Conservation (phyloP, 2,329 filamentous ascomycete genomes). For the Endoconidiophora polonica region DNA sequence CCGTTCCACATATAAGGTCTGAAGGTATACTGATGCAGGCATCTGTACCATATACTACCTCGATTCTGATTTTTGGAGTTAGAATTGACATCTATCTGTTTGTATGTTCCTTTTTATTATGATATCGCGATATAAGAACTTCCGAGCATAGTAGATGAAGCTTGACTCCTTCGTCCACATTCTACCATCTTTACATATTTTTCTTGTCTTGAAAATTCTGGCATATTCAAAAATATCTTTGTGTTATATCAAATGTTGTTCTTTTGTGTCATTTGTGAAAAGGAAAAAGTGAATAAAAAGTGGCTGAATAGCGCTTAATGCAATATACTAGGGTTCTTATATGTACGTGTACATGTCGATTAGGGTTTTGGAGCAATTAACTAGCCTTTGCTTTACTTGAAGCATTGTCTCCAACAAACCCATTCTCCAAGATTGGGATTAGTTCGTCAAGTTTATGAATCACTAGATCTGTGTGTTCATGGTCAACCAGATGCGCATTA, state of each 20-base stretch:
- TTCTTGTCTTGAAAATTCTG: not conserved
- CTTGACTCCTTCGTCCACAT: not conserved
- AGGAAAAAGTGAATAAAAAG: no score
- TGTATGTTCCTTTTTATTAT: constrained; percentile 1
- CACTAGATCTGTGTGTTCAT: constrained; percentile 62
- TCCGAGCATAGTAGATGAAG: not conserved
- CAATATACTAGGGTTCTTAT: not conserved
- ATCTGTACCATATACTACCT: not conserved
- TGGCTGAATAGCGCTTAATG: not conserved
- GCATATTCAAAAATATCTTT: no score
- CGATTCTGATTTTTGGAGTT: constrained; percentile 2
- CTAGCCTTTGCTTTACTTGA: constrained; percentile 6
- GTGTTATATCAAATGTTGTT: not conserved
- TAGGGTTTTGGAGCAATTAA: not conserved
- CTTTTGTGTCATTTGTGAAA: not conserved
- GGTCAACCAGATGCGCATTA: constrained; percentile 52
- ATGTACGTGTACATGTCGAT: not conserved
- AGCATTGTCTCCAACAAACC: constrained; percentile 40
- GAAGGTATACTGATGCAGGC: no score
- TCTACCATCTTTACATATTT: not conserved
- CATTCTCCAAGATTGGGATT: constrained; percentile 55
- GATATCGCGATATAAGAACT: constrained; percentile 6
- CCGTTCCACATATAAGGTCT: no score
- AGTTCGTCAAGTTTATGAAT: constrained; percentile 60
- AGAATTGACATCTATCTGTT: not conserved